Conservation (phyloP, 768 basidiomycete genomes). For the Pisolithus tinctorius region DNA sequence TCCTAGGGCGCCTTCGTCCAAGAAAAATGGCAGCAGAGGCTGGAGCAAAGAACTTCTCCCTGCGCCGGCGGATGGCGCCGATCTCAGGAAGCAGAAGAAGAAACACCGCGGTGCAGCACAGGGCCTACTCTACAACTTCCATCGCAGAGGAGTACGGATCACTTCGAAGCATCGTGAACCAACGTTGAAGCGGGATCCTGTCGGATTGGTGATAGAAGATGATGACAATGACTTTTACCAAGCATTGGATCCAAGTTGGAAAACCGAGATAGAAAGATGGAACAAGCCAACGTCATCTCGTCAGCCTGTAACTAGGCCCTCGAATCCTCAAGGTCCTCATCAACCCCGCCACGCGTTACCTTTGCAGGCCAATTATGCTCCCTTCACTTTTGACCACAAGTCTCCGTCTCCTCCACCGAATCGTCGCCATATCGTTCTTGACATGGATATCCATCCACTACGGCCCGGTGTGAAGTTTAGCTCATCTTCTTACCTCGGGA, state of each 20-base stretch:
- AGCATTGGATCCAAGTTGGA: constrained; percentile 35
- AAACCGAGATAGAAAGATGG: constrained; percentile 26
- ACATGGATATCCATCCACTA: constrained; percentile 48
- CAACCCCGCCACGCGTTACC: constrained; percentile 11
- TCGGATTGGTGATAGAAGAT: constrained; percentile 34
- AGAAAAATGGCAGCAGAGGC: constrained; percentile 5
- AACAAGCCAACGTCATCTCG: constrained; percentile 15
- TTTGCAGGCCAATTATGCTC: constrained; percentile 7
- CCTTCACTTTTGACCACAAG: constrained; percentile 11
- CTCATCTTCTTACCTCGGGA: constrained; percentile 47
- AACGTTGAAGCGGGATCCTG: constrained; percentile 6
- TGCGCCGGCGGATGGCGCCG: constrained; percentile 2
- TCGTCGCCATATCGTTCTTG: constrained; percentile 28
- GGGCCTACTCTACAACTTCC: constrained; percentile 32
- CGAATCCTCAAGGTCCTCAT: constrained; percentile 8
- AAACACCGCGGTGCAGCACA: constrained; percentile 23
- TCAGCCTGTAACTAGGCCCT: constrained; percentile 5
- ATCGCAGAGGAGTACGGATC: constrained; percentile 33
- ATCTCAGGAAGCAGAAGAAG: constrained; percentile 17
- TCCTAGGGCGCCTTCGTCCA: constrained; percentile 2
- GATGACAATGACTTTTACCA: constrained; percentile 39
- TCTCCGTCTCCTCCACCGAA: constrained; percentile 1
- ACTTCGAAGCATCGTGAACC: constrained; percentile 19
- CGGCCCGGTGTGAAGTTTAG: constrained; percentile 48
- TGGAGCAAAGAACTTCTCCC: constrained; percentile 8